Evolutionary conservation across 2,329 filamentous ascomycete species (phyloP), one percentile per base, ranked within the genome.

Genomic region (Alternaria sp.): DNA sequence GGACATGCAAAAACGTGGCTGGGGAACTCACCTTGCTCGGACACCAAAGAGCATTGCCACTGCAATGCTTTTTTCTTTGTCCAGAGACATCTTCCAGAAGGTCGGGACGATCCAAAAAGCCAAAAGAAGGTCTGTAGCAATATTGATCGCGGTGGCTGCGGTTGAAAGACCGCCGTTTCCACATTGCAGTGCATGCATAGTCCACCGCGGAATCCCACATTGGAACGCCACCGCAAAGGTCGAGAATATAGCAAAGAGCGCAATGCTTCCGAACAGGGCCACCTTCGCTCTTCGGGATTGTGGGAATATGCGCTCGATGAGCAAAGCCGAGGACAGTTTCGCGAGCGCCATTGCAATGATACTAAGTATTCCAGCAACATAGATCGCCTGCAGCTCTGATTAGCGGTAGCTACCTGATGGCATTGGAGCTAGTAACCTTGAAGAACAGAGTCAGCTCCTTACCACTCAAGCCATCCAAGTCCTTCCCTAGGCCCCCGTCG

Each of bases 61-160:
- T 26, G 61, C 58, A 5, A 54, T 43, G 7, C 55, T 32, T 43
- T 59, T 65, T 6, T 55, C 59, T 26, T 57, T 63, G 21, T 69
- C 57, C 21, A 74, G 63, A 13, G 73, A 61, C 17, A 77, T 53
- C 7, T 57, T 46, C 49, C 67, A 62, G n/a, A 76, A 36, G 7
- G 62, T 61, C 10, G 74, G 73, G 3, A 76, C 44, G 43, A 77
- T 66, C 71, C 73, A 77, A 11, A 47, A 50, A 8, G 72, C 65
- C 15, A 77, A 59, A 7, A 75, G 26, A 11, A 68, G 46, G 47
- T 77, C 75, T 0, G 72, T 69, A 8, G 65, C 19, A 21, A 74
- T 65, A 54, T 76, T 73, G 6, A 66, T 57, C 4, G 58, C 59
- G 13, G 71, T 71, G 23, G 69, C 65, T 10, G 69, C 53, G 40